Base-by-base conservation (phyloP, 495 filamentous ascomycete species). In the Jackrogersella multiformis region DNA sequence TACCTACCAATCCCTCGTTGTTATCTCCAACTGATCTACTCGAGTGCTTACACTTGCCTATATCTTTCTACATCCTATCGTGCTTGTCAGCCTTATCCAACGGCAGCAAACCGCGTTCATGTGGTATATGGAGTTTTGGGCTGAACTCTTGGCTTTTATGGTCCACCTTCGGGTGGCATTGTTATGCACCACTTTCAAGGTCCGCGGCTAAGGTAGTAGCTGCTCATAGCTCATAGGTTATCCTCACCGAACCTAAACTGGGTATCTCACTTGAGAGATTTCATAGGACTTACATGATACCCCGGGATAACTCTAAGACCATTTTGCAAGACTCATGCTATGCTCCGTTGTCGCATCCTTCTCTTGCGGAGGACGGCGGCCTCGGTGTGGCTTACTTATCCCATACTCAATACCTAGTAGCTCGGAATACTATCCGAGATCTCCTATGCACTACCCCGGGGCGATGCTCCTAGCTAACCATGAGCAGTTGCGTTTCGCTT, bases 51-150 rank as follows among this genome's bases (percentile, higher is more conserved):
- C 41, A 46, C 58, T 59, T 52, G 57, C 52, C 13, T 53, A 35
- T 35, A 58, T 63, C 42, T 46, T 66, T 66, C 18, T 56, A 54
- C 39, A 57, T 42, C 63, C 57, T 66, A 59, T 66, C 34, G 38
- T 20, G 28, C 52, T 44, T 58, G 68, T 70, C 68, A 70, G 68
- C 68, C 68, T 64, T 70, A 63, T 57, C 67, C 10, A 46, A n/a
- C 35, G n/a, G 42, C 23, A 62, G 49, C 45, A 62, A 42, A 52
- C 49, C 18, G 32, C 38, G 39, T 41, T 54, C 58, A 66, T 63
- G 45, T 59, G 38, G 52, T 36, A 59, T 62, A 51, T 36, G 28
- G 35, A 41, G 45, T 21, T 58, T 55, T 63, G 62, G 56, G 57
- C 68, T 63, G 68, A 57, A 55, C 56, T 41, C 34, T 56, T 55